phyloP scores from a whole-genome alignment of 306 rosid species.

The Cicer judaicum region DNA sequence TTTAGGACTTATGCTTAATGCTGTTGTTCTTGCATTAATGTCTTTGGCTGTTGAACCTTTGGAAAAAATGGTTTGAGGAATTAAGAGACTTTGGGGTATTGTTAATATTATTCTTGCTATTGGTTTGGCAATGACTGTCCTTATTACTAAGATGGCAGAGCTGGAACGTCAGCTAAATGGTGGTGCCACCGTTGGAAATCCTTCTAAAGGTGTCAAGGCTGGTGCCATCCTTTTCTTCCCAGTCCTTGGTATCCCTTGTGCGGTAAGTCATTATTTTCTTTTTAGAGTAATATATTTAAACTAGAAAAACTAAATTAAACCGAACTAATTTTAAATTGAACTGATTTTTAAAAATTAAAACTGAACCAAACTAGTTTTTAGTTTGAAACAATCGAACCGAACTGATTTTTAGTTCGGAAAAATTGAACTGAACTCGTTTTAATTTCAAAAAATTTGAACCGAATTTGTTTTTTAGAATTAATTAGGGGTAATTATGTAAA shows the following conservation, averaged over 20 bases:
- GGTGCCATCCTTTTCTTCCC: slow-evolving; percentile 63
- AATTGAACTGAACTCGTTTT: too few species aligned
- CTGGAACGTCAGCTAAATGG: neutral
- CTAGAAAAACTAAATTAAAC: too few species aligned
- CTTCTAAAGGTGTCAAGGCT: slow-evolving; percentile 38
- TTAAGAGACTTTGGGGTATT: slow-evolving; percentile 36
- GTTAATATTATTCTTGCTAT: slow-evolving; percentile 40
- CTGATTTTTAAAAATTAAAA: too few species aligned
- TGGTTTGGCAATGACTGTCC: slow-evolving; percentile 35
- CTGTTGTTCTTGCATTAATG: slow-evolving; percentile 37
- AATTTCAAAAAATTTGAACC: too few species aligned
- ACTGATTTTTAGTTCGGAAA: too few species aligned
- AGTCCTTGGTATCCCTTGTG: slow-evolving; percentile 62
- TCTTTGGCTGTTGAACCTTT: slow-evolving; percentile 40
- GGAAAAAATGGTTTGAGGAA: slow-evolving; percentile 28
- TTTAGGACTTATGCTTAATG: slow-evolving; percentile 30
- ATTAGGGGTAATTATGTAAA: too few species aligned
- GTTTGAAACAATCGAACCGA: too few species aligned
- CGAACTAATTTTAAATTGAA: too few species aligned
- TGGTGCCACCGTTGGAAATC: slow-evolving; percentile 32
- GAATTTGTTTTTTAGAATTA: too few species aligned
- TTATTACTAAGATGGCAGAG: slow-evolving; percentile 23
- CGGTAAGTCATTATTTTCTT: slow-evolving; percentile 44
- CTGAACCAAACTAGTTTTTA: too few species aligned
- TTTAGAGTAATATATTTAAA: too few species aligned